phyloP scores from a whole-genome alignment of 768 basidiomycete species.

The Rhodotorula graminis region DNA sequence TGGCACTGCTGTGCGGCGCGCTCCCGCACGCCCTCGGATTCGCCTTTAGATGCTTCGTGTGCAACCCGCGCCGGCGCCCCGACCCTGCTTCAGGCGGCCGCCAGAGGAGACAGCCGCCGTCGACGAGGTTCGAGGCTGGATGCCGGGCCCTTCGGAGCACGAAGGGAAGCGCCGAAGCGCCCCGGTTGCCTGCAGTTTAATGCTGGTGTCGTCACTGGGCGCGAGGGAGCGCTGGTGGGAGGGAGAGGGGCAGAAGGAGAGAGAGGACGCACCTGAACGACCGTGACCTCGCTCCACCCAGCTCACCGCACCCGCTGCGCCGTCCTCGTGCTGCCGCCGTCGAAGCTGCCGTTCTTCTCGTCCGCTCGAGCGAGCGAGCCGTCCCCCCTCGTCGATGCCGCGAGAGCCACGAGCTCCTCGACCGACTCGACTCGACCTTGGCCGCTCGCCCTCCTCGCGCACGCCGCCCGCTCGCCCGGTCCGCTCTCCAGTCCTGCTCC shows the following conservation, averaged over 20 bases:
- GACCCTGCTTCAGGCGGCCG: not conserved
- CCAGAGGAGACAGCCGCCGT: not conserved
- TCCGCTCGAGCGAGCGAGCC: too few species aligned
- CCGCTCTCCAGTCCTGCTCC: not conserved
- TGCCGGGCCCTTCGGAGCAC: not conserved
- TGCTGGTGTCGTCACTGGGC: not conserved
- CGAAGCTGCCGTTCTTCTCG: too few species aligned
- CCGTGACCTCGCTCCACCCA: not conserved
- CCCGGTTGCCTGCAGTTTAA: conserved; percentile 2
- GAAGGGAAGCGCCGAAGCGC: not conserved
- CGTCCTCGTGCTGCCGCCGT: too few species aligned
- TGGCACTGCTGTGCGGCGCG: not conserved
- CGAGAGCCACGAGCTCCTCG: too few species aligned
- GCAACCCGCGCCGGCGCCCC: conserved; percentile 11
- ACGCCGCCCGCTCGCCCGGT: too few species aligned
- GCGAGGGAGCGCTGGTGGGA: not conserved
- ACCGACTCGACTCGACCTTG: too few species aligned
- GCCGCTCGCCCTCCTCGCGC: too few species aligned
- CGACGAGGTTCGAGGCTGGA: not conserved
- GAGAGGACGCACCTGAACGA: not conserved
- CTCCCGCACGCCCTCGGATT: conserved; percentile 4
- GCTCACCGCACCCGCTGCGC: too few species aligned
- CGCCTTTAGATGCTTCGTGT: conserved; percentile 20
- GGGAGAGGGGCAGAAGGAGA: too few species aligned
- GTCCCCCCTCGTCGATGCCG: too few species aligned